phyloP scores from a whole-genome alignment of 148 eudicot genomes.

The Arctostaphylos glauca region DNA sequence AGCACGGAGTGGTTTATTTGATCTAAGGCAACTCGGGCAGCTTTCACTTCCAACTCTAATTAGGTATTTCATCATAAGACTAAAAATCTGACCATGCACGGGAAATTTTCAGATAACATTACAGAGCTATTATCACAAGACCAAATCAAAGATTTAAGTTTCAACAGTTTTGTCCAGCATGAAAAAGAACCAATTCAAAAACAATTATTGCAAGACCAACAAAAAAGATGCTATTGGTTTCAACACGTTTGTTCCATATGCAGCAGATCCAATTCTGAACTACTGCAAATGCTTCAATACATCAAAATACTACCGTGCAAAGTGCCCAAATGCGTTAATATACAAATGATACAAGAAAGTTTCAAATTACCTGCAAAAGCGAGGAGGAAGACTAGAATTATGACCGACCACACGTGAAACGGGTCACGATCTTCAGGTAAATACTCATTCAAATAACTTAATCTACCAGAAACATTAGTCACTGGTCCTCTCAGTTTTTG shows the following conservation, averaged over 20 bases:
- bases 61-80: not conserved
- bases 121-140: no score
- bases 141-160: no score
- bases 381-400: slow-evolving; percentile 58
- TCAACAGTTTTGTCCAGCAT: no score
- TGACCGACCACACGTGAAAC: slow-evolving; percentile 70
- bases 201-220: not conserved
- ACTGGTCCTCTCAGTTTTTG: slow-evolving; percentile 53
- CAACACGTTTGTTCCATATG: slow-evolving; percentile 6
- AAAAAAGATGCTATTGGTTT: not conserved
- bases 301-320: not conserved
- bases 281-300: not conserved
- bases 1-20: not conserved
- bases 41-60: not conserved
- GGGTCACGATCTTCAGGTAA: slow-evolving; percentile 99
- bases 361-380: slow-evolving; percentile 60
- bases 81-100: not conserved
- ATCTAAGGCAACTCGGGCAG: not conserved
- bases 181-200: not conserved
- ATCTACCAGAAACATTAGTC: slow-evolving; percentile 34
- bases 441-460: slow-evolving; percentile 76
- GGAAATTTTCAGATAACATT: no score
- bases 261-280: not conserved
- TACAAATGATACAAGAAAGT: not conserved
- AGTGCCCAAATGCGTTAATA: not conserved